phyloP scores from a whole-genome alignment of 192 early-diverging fungal species.

The Entophlyctis luteolus region DNA sequence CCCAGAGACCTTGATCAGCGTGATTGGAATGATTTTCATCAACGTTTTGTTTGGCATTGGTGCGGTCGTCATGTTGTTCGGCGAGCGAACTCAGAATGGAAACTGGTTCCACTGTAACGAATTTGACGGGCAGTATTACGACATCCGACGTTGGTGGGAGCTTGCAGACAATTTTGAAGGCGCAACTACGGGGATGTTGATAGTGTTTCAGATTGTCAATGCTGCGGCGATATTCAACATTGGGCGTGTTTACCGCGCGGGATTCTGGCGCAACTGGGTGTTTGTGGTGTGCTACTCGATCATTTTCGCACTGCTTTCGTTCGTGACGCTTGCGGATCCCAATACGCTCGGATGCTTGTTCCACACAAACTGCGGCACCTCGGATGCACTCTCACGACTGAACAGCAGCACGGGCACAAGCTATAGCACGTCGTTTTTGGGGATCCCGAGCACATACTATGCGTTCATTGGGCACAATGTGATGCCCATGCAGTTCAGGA shows the following conservation, averaged over 20 bases:
- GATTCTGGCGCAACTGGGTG: slow-evolving; percentile 61
- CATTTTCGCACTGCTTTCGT: slow-evolving; percentile 49
- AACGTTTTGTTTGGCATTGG: slow-evolving; percentile 63
- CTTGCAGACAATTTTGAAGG: slow-evolving; percentile 79
- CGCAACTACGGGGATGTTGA: slow-evolving; percentile 56
- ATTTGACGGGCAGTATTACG: slow-evolving; percentile 63
- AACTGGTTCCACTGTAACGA: slow-evolving; percentile 75
- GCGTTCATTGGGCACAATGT: slow-evolving; percentile 70
- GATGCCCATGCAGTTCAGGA: slow-evolving; percentile 59
- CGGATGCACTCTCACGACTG: slow-evolving; percentile 43
- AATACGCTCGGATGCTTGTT: slow-evolving; percentile 61
- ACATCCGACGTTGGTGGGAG: slow-evolving; percentile 73
- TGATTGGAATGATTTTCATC: slow-evolving; percentile 65
- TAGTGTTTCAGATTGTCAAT: slow-evolving; percentile 71
- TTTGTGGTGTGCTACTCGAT: slow-evolving; percentile 48
- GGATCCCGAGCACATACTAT: slow-evolving; percentile 52
- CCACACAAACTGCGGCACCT: slow-evolving; percentile 69
- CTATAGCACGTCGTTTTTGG: slow-evolving; percentile 37
- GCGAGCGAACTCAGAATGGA: slow-evolving; percentile 37
- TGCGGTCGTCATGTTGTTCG: slow-evolving; percentile 59
- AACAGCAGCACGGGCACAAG: slow-evolving; percentile 15
- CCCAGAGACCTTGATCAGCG: slow-evolving; percentile 64
- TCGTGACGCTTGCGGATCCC: slow-evolving; percentile 54
- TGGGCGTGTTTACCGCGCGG: slow-evolving; percentile 60
- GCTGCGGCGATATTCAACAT: slow-evolving; percentile 66